phyloP scores from a whole-genome alignment of 2,329 filamentous ascomycete genomes.

The Acrocalymma vagum region DNA sequence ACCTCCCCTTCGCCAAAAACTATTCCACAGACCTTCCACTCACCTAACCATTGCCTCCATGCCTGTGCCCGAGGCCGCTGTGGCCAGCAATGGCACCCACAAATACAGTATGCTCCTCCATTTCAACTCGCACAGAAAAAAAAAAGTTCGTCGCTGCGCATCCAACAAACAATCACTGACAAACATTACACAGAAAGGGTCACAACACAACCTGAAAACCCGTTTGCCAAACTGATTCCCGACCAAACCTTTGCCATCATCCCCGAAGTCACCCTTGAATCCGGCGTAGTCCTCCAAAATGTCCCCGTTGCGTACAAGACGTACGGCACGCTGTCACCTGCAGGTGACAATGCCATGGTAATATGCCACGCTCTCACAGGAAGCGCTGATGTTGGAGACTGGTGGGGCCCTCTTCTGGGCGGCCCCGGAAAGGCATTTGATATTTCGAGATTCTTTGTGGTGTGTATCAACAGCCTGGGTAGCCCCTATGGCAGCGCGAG shows the following conservation, averaged over 20 bases:
- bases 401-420: slow-evolving; percentile 86
- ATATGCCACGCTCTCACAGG: slow-evolving; percentile 87
- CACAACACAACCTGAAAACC: slow-evolving; percentile 84
- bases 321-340: slow-evolving; percentile 64
- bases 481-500: slow-evolving; percentile 90
- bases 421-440: slow-evolving; percentile 83
- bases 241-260: slow-evolving; percentile 88
- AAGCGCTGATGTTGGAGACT: slow-evolving; percentile 84
- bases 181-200: slow-evolving; percentile 40
- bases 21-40: slow-evolving; percentile 11
- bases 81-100: slow-evolving; percentile 28
- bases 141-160: too few species aligned
- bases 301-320: slow-evolving; percentile 72
- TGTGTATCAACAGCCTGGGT: slow-evolving; percentile 86
- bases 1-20: slow-evolving; percentile 19
- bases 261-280: slow-evolving; percentile 91
- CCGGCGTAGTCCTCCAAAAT: slow-evolving; percentile 83
- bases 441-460: slow-evolving; percentile 81
- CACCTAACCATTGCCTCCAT: slow-evolving; percentile 19
- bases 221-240: slow-evolving; percentile 84
- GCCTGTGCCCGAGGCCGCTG: slow-evolving; percentile 20
- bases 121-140: neutral
- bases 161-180: slow-evolving; percentile 21
- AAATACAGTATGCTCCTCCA: slow-evolving; percentile 29
- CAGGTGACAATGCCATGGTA: slow-evolving; percentile 69